Evolutionary conservation across 2,329 filamentous ascomycete species (phyloP).

Genomic region (Blastomyces silverae): DNA sequence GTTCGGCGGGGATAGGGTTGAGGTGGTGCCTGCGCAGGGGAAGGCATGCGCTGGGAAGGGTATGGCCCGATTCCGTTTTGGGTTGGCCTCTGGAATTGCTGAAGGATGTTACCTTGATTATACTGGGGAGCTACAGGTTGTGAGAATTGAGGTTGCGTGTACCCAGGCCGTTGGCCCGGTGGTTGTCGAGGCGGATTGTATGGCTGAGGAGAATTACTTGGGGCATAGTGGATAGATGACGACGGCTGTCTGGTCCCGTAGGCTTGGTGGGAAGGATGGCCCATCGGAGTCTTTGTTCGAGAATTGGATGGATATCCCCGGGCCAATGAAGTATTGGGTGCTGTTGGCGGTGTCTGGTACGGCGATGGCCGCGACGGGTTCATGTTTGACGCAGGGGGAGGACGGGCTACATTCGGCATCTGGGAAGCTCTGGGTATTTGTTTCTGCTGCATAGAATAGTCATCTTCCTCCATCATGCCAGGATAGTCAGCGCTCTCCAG

Average conservation of each 20-base stretch:
- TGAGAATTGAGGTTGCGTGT: constrained; percentile 32
- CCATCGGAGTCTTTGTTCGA: constrained; percentile 26
- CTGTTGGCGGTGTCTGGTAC: constrained; percentile 28
- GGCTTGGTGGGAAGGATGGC: constrained; percentile 31
- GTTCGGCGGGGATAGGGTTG: constrained; percentile 34
- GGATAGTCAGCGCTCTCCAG: constrained; percentile 66
- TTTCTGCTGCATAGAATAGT: constrained; percentile 51
- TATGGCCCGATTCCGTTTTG: constrained; percentile 35
- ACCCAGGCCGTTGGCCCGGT: constrained; percentile 32
- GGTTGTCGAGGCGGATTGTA: constrained; percentile 32
- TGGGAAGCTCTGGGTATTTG: constrained; percentile 31
- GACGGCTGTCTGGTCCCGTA: constrained; percentile 31
- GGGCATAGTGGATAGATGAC: constrained; percentile 30
- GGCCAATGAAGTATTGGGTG: constrained; percentile 24
- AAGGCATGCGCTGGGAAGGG: constrained; percentile 27
- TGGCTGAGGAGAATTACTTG: constrained; percentile 26
- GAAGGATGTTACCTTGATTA: constrained; percentile 32
- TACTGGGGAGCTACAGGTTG: constrained; percentile 28
- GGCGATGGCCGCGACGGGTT: constrained; percentile 26
- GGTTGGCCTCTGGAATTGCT: constrained; percentile 37
- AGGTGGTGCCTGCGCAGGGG: constrained; percentile 31
- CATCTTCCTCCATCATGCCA: constrained; percentile 79
- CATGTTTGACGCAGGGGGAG: constrained; percentile 31
- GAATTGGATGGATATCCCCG: constrained; percentile 30
- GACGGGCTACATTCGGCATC: constrained; percentile 30